phyloP scores from a whole-genome alignment of 768 basidiomycete genomes.

The Mrakia frigida region DNA sequence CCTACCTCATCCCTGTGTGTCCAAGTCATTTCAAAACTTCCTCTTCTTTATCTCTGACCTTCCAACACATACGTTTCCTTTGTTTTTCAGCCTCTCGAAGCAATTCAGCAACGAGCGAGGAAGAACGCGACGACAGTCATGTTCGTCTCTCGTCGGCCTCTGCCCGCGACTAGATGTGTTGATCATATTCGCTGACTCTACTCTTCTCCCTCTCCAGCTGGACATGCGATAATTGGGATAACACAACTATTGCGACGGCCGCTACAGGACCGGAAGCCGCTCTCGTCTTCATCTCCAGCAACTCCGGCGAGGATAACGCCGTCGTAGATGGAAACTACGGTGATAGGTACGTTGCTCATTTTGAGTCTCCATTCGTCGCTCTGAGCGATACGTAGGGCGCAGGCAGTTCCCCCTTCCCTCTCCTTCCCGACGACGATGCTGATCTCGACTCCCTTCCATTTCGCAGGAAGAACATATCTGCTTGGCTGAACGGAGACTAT shows the following conservation, averaged over 20 bases:
- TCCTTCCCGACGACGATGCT: too few species aligned
- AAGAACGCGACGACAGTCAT: constrained; percentile 5
- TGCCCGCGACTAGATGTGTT: too few species aligned
- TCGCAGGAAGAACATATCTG: constrained; percentile 58
- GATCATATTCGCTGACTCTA: background rate
- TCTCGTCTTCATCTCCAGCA: constrained; percentile 61
- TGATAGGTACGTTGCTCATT: constrained; percentile 44
- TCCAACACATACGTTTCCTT: too few species aligned
- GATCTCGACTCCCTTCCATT: too few species aligned
- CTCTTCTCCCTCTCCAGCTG: background rate
- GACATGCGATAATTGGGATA: constrained; percentile 56
- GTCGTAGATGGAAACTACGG: constrained; percentile 75
- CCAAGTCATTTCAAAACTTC: background rate
- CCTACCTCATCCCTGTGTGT: background rate
- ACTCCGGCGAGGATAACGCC: constrained; percentile 78
- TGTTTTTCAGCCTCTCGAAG: constrained; percentile 51
- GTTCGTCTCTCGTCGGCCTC: background rate
- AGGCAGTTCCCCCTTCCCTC: too few species aligned
- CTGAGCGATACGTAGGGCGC: too few species aligned
- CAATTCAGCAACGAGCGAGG: constrained; percentile 63
- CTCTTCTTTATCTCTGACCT: too few species aligned
- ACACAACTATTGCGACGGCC: constrained; percentile 44
- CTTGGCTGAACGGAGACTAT: constrained; percentile 61
- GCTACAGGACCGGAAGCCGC: constrained; percentile 35
- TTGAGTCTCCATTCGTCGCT: too few species aligned